phyloP scores from a whole-genome alignment of 2,329 filamentous ascomycete species.

The Sphaerulina vaccinii region DNA sequence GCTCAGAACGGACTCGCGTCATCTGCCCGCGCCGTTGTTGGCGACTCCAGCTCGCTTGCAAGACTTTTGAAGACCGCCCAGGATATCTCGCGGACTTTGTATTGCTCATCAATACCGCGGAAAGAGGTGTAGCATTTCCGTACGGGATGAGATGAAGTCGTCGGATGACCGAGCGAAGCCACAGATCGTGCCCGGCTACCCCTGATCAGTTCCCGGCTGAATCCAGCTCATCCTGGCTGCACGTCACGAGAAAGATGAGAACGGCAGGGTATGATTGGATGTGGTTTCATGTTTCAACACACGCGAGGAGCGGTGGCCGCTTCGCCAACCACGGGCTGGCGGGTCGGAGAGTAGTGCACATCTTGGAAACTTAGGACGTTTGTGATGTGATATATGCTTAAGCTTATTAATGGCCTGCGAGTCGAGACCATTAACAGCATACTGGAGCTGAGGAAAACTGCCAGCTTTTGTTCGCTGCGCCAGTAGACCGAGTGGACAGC shows the following conservation, averaged over 20 bases:
- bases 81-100: no score
- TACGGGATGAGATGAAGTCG: not conserved
- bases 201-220: not conserved
- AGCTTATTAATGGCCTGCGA: not conserved
- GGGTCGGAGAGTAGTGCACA: not conserved
- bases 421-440: not conserved
- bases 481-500: not conserved
- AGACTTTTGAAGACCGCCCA: no score
- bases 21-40: no score
- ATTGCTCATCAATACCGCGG: not conserved
- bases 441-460: not conserved
- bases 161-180: not conserved
- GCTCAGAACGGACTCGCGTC: no score
- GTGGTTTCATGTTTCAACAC: constrained; percentile 2
- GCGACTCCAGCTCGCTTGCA: no score
- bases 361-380: not conserved
- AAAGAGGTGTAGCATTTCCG: not conserved
- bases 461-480: not conserved
- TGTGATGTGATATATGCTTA: not conserved
- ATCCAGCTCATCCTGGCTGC: not conserved
- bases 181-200: not conserved
- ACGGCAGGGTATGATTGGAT: not conserved
- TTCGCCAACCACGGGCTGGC: constrained; percentile 2
- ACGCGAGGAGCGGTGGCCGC: not conserved
- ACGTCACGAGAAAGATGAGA: constrained; percentile 4